phyloP scores from a whole-genome alignment of 805 yeast species.

The Torulaspora quercuum region DNA sequence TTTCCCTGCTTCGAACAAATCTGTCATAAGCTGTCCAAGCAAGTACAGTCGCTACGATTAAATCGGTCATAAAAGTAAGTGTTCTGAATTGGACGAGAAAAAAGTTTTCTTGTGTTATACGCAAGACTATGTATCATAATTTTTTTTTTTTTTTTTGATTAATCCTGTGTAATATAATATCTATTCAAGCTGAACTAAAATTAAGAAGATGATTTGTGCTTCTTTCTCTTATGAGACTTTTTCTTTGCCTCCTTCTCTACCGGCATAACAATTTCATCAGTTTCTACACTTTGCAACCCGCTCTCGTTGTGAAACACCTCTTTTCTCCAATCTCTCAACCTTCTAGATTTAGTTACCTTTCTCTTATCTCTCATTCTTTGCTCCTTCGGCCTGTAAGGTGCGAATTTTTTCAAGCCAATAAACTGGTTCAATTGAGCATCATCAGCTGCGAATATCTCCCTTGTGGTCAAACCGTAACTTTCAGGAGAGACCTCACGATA shows the following conservation, averaged over 20 bases:
- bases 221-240: conserved; percentile 6
- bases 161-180: too few species aligned
- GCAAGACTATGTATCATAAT: conserved; percentile 4
- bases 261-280: conserved; percentile 26
- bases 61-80: too few species aligned
- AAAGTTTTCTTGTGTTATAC: too few species aligned
- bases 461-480: conserved; percentile 74
- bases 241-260: conserved; percentile 11
- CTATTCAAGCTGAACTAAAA: conserved; percentile 2
- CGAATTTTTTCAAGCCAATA: conserved; percentile 86
- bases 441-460: conserved; percentile 87
- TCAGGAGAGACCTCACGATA: conserved; percentile 97
- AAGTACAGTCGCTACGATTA: conserved; percentile 18
- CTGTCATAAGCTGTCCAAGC: conserved; percentile 17
- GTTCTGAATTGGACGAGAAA: not conserved
- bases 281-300: conserved; percentile 37
- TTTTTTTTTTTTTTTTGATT: conserved; percentile 7
- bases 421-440: conserved; percentile 80
- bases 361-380: conserved; percentile 71
- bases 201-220: conserved; percentile 14
- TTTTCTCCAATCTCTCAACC: conserved; percentile 86
- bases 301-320: conserved; percentile 66
- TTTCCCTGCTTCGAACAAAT: conserved; percentile 15
- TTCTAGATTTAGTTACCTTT: conserved; percentile 75
- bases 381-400: conserved; percentile 83